Base-by-base conservation (phyloP, 495 filamentous ascomycete species). In the Penicillium daleae region DNA sequence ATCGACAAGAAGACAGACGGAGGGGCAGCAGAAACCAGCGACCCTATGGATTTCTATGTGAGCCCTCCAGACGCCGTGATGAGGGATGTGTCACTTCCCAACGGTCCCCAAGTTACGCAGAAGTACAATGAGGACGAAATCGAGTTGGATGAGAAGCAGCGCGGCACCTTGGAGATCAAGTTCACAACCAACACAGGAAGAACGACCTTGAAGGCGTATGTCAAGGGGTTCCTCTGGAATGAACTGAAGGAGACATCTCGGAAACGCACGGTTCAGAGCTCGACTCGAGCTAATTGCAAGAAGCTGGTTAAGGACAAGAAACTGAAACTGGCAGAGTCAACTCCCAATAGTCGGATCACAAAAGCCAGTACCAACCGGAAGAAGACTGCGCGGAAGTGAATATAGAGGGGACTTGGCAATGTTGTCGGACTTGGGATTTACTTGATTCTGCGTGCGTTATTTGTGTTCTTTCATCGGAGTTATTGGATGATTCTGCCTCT, bases 61-160 rank as follows among this genome's bases (percentile, higher is more conserved):
- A 15, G 29, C 29, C 29, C 29, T 31, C 29, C 29, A 7, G 15
- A 40, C 17, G 37, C 0, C 15, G 37, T 6, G 15, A 17, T 40
- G 37, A n/a, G 3, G 4, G 29, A 31, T 31, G 7, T 7, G 7
- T 31, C 29, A 3, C 29, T 7, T 22, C 40, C 17, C 6, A 44
- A 21, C 7, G 8, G 0, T 44, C 40, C 17, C 6, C 21, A 21
- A 8, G 19, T 44, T 46, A 21, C 21, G 19, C 42, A 24, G 3
- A 19, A 35, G 4, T 21, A 53, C 12, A 44, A 60, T 12, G 29
- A 31, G 24, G n/a, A 4, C 3, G 66, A 57, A 6, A 32, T 54
- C 64, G 27, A 80, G 65, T 66, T 83, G 79, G 71, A 82, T 82
- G 27, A 70, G 74, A 64, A 85, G 83, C n/a, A 84, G 61, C 3